Base-by-base conservation (phyloP, 2,329 filamentous ascomycete genomes). In the Aspergillus proliferans region DNA sequence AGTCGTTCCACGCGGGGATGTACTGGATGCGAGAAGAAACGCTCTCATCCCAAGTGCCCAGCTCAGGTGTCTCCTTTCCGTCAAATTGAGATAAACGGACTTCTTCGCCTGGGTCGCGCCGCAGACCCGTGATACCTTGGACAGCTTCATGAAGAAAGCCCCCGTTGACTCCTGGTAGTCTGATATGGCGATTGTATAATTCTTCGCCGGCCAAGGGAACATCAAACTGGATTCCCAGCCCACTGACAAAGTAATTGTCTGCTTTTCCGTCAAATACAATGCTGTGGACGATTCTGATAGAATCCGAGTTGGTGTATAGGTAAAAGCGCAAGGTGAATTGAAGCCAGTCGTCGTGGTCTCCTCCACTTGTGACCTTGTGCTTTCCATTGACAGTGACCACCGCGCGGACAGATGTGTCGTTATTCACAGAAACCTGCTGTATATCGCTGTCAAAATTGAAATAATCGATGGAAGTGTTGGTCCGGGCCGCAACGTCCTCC, bases 1-100 rank as follows among this genome's bases (percentile, higher is more conserved):
- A 85, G 53, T 83, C 79, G 46, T 72, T 76, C 79, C 80, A 85
- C 0, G 71, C 62, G 0, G 80, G 81, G 43, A 84, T 74, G 76
- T 78, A 84, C 34, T 77, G 71, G 4, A 82, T 58, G 62, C 7
- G 73, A 68, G 3, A 80, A 70, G 41, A 69, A 62, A 3, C 69
- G 62, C 52, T 76, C 70, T 77, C 78, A 79, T 0, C 48, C 54
- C 53, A 61, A 3, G 21, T 48, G n/a, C 33, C 43, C 9, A 42
- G 30, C 6, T 51, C 21, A 0, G 53, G 48, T 1, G 49, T 28
- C 2, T 33, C 24, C 19, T 55, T 46, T 1, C 75, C 76, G 1
- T 65, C 59, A 3, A 70, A 60, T 40, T 72, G 67, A 0, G 78
- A 52, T 71, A 2, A 73, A 65, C 47, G 70, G 62, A 36, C 68